Evolutionary conservation across 2,329 filamentous ascomycete species (phyloP).

Genomic region (Penicillium sp.): DNA sequence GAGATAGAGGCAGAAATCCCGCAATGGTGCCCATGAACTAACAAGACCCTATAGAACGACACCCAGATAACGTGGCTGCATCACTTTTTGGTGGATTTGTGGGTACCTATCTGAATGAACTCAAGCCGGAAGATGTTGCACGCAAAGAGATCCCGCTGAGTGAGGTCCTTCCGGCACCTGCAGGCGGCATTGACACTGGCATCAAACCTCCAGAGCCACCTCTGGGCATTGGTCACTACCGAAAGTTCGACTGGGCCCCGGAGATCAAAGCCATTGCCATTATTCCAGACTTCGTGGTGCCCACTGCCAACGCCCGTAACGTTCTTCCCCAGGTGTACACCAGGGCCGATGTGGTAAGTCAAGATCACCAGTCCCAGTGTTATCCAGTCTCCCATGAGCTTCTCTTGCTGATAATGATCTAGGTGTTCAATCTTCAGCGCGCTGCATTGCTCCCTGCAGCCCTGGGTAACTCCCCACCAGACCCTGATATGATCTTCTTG

Average conservation of each 20-base stretch:
- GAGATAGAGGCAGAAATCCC: too few species aligned
- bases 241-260: constrained; percentile 88
- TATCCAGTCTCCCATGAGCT: too few species aligned
- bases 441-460: constrained; percentile 88
- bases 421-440: constrained; percentile 84
- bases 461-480: constrained; percentile 82
- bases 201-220: constrained; percentile 84
- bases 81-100: constrained; percentile 96
- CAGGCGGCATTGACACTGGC: constrained; percentile 88
- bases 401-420: too few species aligned
- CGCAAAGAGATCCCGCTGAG: constrained; percentile 90
- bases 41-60: constrained; percentile 55
- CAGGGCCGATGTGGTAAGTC: constrained; percentile 73
- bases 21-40: constrained; percentile 11
- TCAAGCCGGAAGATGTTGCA: constrained; percentile 82
- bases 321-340: constrained; percentile 79
- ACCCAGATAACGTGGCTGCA: constrained; percentile 92
- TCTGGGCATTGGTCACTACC: constrained; percentile 88
- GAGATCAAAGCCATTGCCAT: constrained; percentile 97
- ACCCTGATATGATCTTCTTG: constrained; percentile 90
- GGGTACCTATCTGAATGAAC: constrained; percentile 90
- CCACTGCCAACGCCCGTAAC: constrained; percentile 84
- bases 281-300: constrained; percentile 91
- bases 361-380: not conserved
- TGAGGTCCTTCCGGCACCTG: constrained; percentile 86